A percentile compares a stretch with the other conserved stretches of the same genome.
These are phyloP conservation scores for Letharia columbiana DNA, from an alignment of 495 filamentous ascomycete species.

Conservation along the genomic window DNA sequence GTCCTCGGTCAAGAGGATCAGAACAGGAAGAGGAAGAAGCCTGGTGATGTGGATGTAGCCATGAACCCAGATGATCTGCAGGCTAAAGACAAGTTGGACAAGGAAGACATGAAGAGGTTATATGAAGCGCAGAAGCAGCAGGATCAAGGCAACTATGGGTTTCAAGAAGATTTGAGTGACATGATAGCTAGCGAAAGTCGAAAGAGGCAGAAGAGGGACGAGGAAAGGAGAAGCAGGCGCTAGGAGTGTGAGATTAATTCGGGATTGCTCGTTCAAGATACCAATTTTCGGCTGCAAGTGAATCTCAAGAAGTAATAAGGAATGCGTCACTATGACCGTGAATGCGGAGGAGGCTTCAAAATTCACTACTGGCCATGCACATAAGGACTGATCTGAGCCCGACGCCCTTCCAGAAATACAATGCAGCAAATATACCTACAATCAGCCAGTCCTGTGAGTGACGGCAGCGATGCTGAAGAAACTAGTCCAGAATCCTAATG, in stretches of 20 bases:
- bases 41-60: slow-evolving; percentile 86
- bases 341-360: background rate
- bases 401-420: background rate
- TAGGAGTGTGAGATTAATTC: slow-evolving; percentile 22
- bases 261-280: slow-evolving; percentile 12
- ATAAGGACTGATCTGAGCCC: background rate
- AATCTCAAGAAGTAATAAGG: background rate
- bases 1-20: slow-evolving; percentile 77
- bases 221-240: slow-evolving; percentile 55
- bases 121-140: slow-evolving; percentile 73
- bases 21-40: slow-evolving; percentile 81
- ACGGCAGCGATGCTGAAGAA: background rate
- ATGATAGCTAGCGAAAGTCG: slow-evolving; percentile 94
- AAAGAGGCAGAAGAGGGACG: slow-evolving; percentile 79
- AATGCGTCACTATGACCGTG: background rate
- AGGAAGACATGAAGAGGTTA: slow-evolving; percentile 56
- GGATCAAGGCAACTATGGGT: slow-evolving; percentile 66
- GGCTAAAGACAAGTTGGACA: slow-evolving; percentile 59
- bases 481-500: slow-evolving; percentile 3
- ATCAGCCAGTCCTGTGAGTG: background rate
- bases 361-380: background rate
- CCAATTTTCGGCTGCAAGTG: slow-evolving; percentile 5
- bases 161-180: slow-evolving; percentile 88
- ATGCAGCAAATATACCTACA: background rate
- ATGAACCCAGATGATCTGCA: slow-evolving; percentile 74